Conservation (phyloP, 768 basidiomycete species). For the Hortiboletus campestris region DNA sequence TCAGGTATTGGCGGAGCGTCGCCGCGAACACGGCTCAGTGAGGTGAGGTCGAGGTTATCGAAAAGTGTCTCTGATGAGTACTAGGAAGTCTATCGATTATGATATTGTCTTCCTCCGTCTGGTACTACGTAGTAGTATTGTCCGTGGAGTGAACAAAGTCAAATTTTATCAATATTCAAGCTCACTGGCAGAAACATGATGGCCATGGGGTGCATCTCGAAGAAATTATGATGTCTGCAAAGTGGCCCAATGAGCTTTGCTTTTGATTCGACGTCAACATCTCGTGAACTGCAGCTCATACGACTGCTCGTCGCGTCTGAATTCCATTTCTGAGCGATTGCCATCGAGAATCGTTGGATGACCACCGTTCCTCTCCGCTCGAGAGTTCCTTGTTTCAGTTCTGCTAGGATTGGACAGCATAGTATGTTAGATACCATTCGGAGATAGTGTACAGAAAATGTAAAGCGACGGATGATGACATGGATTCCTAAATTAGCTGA, state of each 20-base stretch:
- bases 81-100: background rate
- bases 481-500: background rate
- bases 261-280: background rate
- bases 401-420: no score
- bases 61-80: no score
- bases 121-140: no score
- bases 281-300: no score
- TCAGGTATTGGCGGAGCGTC: slow-evolving; percentile 5
- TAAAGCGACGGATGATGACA: background rate
- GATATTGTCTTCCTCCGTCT: background rate
- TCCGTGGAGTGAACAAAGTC: background rate
- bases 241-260: background rate
- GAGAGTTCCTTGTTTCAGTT: no score
- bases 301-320: no score
- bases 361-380: no score
- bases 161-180: background rate
- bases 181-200: background rate
- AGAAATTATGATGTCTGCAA: background rate
- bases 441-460: background rate
- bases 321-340: no score
- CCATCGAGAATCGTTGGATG: no score
- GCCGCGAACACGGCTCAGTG: background rate
- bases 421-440: background rate
- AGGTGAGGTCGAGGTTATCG: background rate
- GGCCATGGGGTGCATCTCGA: background rate